A percentile compares a stretch with the other conserved stretches of the same genome.
Conservation (phyloP, 768 basidiomycete species). For the Mycena crocata region DNA sequence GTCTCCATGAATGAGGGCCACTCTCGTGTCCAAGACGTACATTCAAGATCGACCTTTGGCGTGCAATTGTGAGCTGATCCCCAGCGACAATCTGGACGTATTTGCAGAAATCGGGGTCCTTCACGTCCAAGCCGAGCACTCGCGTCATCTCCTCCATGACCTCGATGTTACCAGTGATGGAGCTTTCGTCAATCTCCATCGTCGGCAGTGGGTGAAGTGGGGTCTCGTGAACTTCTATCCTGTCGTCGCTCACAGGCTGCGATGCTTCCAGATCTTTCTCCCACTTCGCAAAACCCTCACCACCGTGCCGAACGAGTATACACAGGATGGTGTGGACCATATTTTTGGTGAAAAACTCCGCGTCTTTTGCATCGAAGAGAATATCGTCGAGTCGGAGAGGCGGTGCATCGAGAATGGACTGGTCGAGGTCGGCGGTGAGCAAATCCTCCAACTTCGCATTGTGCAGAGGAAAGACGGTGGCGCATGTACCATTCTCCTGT, state of each 20-base stretch:
- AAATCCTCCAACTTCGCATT: slow-evolving; percentile 27
- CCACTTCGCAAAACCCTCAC: slow-evolving; percentile 17
- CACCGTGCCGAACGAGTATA: slow-evolving; percentile 33
- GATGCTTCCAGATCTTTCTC: slow-evolving; percentile 10
- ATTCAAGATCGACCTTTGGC: slow-evolving; percentile 22
- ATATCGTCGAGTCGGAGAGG: slow-evolving; percentile 36
- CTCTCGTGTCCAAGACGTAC: slow-evolving; percentile 30
- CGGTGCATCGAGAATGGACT: slow-evolving; percentile 31
- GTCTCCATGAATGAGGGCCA: slow-evolving; percentile 14
- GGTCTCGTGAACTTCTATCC: slow-evolving; percentile 28
- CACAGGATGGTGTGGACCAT: slow-evolving; percentile 28
- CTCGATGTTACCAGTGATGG: slow-evolving; percentile 34
- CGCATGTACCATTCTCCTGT: slow-evolving; percentile 42
- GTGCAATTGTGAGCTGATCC: slow-evolving; percentile 34
- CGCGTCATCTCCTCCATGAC: slow-evolving; percentile 27
- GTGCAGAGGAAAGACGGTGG: slow-evolving; percentile 36
- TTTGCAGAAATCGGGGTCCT: slow-evolving; percentile 12
- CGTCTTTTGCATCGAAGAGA: slow-evolving; percentile 26
- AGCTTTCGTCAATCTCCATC: slow-evolving; percentile 32
- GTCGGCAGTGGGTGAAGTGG: slow-evolving; percentile 27
- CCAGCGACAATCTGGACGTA: slow-evolving; percentile 31
- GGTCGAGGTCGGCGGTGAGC: slow-evolving; percentile 31
- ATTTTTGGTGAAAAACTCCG: slow-evolving; percentile 3
- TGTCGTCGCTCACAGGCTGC: slow-evolving; percentile 22
- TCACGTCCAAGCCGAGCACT: slow-evolving; percentile 12